These are phyloP conservation scores for Casuarina cunninghamiana DNA, from an alignment of 306 rosid genomes.

Conservation along the genomic window DNA sequence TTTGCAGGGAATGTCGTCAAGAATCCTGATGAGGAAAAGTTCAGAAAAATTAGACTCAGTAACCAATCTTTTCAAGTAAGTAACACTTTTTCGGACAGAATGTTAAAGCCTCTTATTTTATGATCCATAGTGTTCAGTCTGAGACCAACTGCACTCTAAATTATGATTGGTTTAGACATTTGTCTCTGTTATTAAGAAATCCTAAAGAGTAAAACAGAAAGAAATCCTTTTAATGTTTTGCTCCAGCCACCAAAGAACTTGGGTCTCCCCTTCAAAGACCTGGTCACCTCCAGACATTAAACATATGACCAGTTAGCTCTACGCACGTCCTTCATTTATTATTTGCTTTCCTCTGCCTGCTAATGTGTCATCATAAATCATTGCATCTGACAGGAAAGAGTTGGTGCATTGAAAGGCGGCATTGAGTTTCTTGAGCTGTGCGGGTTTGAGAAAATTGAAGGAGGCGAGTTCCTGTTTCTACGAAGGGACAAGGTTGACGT, in stretches of 20 bases:
- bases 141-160: background rate
- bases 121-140: background rate
- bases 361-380: background rate
- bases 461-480: conserved; percentile 72
- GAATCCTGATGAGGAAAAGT: conserved; percentile 76
- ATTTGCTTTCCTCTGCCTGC: background rate
- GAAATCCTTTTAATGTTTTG: too few species aligned
- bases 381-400: conserved; percentile 72
- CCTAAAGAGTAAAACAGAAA: background rate
- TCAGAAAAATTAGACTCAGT: conserved; percentile 74
- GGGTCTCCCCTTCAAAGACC: background rate
- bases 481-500: conserved; percentile 73
- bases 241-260: too few species aligned
- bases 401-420: conserved; percentile 81
- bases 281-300: background rate
- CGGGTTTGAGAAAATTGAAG: conserved; percentile 81
- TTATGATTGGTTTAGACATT: background rate
- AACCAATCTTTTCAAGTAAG: conserved; percentile 77
- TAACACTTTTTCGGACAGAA: background rate
- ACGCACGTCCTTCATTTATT: background rate
- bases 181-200: background rate
- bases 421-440: conserved; percentile 88
- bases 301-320: background rate
- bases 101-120: background rate
- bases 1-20: conserved; percentile 80